Evolutionary conservation across 192 early-diverging fungal genomes (phyloP).

Genomic region (Jimgerdemannia lactiflua): DNA sequence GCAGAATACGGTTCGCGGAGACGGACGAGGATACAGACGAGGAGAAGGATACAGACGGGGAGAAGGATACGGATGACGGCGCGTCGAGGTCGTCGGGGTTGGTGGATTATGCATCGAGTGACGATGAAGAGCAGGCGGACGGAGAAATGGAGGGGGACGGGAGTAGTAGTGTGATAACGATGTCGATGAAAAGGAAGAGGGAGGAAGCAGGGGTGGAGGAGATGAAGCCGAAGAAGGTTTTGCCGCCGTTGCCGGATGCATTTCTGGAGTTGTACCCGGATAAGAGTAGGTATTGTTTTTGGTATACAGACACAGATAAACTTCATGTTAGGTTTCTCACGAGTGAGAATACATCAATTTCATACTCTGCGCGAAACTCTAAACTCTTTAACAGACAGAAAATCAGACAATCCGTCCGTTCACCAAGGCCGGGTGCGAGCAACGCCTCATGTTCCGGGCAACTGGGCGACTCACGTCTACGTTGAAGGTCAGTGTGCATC

Average conservation of each 20-base stretch:
- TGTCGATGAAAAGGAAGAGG: not conserved
- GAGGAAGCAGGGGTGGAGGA: not conserved
- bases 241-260: not conserved
- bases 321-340: no score
- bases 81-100: not conserved
- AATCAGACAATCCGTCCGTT: not conserved
- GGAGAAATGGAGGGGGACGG: not conserved
- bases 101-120: not conserved
- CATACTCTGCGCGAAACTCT: no score
- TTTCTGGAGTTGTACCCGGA: not conserved
- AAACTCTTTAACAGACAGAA: not conserved
- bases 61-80: not conserved
- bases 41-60: not conserved
- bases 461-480: conserved; percentile 46
- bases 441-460: conserved; percentile 34
- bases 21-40: not conserved
- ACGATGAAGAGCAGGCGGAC: not conserved
- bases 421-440: conserved; percentile 28
- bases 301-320: no score
- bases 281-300: not conserved
- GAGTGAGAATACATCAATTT: no score
- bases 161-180: not conserved
- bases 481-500: conserved; percentile 22
- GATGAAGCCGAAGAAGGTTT: not conserved
- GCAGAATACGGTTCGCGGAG: no score